These are phyloP conservation scores for Hemileccinum impolitum DNA, from an alignment of 768 basidiomycete genomes.

Conservation along the genomic window DNA sequence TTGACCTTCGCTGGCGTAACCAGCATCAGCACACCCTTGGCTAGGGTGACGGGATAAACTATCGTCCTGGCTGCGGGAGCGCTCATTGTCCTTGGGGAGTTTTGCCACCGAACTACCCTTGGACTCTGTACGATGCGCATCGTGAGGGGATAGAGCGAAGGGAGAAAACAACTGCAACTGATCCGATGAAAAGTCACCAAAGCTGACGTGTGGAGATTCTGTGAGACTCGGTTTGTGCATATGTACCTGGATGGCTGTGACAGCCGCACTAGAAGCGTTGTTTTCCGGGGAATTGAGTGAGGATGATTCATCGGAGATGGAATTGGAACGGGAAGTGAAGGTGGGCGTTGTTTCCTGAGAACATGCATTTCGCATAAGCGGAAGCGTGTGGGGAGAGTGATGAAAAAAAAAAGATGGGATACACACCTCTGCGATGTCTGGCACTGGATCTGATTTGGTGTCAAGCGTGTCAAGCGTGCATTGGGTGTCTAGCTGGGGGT, in stretches of 20 bases:
- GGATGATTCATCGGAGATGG: slow-evolving; percentile 42
- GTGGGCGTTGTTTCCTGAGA: slow-evolving; percentile 29
- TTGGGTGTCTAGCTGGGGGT: slow-evolving; percentile 4
- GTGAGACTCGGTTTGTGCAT: slow-evolving; percentile 26
- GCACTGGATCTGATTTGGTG: slow-evolving; percentile 10
- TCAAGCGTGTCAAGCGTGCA: neutral
- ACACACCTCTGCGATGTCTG: slow-evolving; percentile 31
- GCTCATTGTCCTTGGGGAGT: slow-evolving; percentile 9
- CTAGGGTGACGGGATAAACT: slow-evolving; percentile 11
- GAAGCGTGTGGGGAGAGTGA: neutral
- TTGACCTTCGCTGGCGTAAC: slow-evolving; percentile 31
- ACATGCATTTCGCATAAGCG: slow-evolving; percentile 12
- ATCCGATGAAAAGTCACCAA: slow-evolving; percentile 29
- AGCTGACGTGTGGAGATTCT: slow-evolving; percentile 30
- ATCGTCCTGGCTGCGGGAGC: slow-evolving; percentile 24
- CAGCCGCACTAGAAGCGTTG: slow-evolving; percentile 13
- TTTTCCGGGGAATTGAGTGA: slow-evolving; percentile 28
- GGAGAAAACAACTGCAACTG: slow-evolving; percentile 29
- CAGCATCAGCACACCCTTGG: slow-evolving; percentile 18
- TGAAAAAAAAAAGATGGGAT: neutral
- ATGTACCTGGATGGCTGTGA: slow-evolving; percentile 20
- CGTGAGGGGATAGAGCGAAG: slow-evolving; percentile 11
- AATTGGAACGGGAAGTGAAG: slow-evolving; percentile 40
- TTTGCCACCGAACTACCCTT: slow-evolving; percentile 1
- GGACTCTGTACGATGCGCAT: neutral